Conservation (phyloP, 2,329 filamentous ascomycete species). For the Tolypocladium capitatum region DNA sequence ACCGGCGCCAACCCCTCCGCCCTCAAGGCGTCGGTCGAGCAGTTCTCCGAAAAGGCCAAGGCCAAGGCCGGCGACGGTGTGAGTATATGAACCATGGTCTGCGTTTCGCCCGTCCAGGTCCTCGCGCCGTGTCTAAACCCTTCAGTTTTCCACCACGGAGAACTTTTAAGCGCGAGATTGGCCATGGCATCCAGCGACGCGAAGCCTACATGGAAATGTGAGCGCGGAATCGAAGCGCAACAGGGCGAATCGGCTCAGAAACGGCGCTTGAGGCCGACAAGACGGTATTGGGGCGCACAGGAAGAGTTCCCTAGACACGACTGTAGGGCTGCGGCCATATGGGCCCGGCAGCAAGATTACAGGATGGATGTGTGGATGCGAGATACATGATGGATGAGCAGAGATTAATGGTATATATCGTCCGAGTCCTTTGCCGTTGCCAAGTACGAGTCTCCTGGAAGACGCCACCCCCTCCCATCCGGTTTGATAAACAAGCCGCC, state of each 20-base stretch:
- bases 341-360: neutral
- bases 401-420: neutral
- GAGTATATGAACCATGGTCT: neutral
- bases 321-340: neutral
- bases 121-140: neutral
- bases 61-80: conserved; percentile 7
- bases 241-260: neutral
- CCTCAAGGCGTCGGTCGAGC: conserved; percentile 16
- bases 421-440: neutral
- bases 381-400: neutral
- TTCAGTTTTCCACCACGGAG: conserved; percentile 11
- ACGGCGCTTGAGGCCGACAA: neutral
- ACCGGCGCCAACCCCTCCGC: conserved; percentile 23
- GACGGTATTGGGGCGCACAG: neutral
- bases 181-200: neutral
- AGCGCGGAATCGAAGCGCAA: neutral
- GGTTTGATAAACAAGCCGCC: neutral
- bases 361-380: no score
- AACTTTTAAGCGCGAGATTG: conserved; percentile 7
- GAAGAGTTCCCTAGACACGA: neutral
- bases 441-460: neutral
- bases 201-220: neutral
- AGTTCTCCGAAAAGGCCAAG: conserved; percentile 13
- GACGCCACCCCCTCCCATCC: neutral
- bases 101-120: neutral